A percentile compares a stretch with the other conserved stretches of the same genome.
Conservation (phyloP, 495 filamentous ascomycete species). For the Sabuloglossum arenarium region DNA sequence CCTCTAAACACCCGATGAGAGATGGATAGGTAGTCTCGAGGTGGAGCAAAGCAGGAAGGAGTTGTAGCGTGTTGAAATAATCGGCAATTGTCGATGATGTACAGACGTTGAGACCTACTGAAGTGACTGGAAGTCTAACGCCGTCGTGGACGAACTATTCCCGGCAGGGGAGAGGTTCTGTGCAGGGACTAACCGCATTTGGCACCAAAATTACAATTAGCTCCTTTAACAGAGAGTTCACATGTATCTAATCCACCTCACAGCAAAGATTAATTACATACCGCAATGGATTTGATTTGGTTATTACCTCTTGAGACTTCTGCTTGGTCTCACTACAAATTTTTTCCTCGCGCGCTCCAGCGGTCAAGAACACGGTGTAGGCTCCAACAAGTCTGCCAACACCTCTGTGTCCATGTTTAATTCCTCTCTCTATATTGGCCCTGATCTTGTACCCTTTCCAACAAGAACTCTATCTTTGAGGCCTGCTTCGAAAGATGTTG, state of each 20-base stretch:
- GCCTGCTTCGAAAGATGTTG: background rate
- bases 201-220: background rate
- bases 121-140: background rate
- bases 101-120: background rate
- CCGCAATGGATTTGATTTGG: no score
- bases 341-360: background rate
- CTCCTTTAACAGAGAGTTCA: background rate
- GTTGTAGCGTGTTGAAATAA: background rate
- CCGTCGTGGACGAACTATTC: background rate
- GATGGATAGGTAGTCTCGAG: background rate
- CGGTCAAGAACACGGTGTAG: background rate
- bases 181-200: background rate
- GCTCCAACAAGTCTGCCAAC: background rate
- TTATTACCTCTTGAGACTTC: background rate
- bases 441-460: background rate
- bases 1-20: background rate
- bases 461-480: background rate
- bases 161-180: background rate
- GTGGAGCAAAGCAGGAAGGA: background rate
- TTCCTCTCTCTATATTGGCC: background rate
- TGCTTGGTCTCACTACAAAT: background rate
- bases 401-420: background rate
- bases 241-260: background rate
- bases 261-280: background rate
- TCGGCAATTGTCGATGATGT: conserved; percentile 1